Base-by-base conservation (phyloP, 2,329 filamentous ascomycete genomes). In the Aspergillus fructus region DNA sequence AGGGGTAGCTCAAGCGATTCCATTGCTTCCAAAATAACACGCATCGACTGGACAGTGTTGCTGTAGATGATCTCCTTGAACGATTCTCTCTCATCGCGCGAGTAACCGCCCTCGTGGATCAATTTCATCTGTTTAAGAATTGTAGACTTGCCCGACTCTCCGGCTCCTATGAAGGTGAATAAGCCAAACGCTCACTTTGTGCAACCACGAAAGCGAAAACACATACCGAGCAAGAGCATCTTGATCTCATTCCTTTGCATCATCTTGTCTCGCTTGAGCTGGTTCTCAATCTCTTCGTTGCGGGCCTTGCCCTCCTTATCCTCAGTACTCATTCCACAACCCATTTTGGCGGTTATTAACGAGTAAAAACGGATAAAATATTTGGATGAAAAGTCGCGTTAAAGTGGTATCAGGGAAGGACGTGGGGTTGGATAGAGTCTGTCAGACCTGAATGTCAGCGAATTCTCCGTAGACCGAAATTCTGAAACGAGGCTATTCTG, bases 281-380 rank as follows among this genome's bases (percentile, higher is more conserved):
- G 93, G 78, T 97, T 97, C 81, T 99, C 94, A 74, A 99, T 99
- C 87, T 97, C 93, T 85, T 99, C 94, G 77, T 99, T 97, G 70
- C 94, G 89, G 83, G 92, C 91, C 90, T 97, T 97, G 81, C 94
- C 93, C 92, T 97, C 94, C 89, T 97, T 97, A 82, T 97, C 94
- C 83, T 97, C 94, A 75, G 94, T 96, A 78, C 93, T 97, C 91
- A 97, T 96, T 81, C 93, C 93, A 79, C 94, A 99, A 87, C 94
- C 94, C 94, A 99, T 99, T 72, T 83, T 92, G 89, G 76, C 81
- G 79, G 77, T 67, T 52, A 55, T 62, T 53, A 62, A 62, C 53
- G 54, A 51, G 58, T 53, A 55, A 47, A 45, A 52, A 52, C 42
- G 23, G n/a, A 41, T 33, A 47, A 23, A 52, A 53, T 55, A 43